Evolutionary conservation across 148 eudicot species (phyloP), one percentile per base, ranked within the genome.

Genomic region (Vaccinium vitisidaea): DNA sequence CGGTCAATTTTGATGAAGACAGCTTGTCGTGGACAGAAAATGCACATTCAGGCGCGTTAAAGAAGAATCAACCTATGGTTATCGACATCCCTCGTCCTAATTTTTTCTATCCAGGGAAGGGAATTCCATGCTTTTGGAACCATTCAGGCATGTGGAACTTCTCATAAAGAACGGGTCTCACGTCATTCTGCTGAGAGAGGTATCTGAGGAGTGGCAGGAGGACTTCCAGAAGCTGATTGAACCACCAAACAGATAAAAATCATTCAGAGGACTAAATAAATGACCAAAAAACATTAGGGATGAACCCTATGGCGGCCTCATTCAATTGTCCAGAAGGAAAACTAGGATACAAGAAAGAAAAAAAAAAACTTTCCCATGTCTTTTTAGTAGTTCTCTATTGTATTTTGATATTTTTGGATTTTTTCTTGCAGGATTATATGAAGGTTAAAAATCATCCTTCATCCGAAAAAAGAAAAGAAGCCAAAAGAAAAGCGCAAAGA

Each of bases 121-220:
- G 98, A 78, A 97, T 93, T 84, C 98, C 98, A 81, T 95, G 98
- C 86, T 95, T 93, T 87, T 94, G 94, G 89, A 97, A 97, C 99
- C 99, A 97, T 88, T 97, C 98, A 0, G 95, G 94, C 98, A 97
- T 97, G 84, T 90, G 98, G 81, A 95, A 97, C 80, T 90, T 93
- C 48, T 97, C 98, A 30, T 97, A 91, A 55, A 97, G 92, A 19
- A 89, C 74, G 3, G 95, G 98, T 80, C 99, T 87, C 19, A 97
- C 98, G 71, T 97, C 98, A 56, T 89, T 88, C 82, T 97, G 92
- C 80, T 83, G 86, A 55, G 98, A 91, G 30, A 97, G 96, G 53
- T 93, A 89, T 92, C 90, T 93, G 77, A 97, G 94, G 63, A 97
- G 91, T 1, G 99, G 99, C 83, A 97, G 98, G 65, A 97, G 86